Percentiles rank a stretch among this genome's conserved stretches.
Evolutionary conservation across 768 basidiomycete species (phyloP).

Genomic region (Pulveroboletus sp.): DNA sequence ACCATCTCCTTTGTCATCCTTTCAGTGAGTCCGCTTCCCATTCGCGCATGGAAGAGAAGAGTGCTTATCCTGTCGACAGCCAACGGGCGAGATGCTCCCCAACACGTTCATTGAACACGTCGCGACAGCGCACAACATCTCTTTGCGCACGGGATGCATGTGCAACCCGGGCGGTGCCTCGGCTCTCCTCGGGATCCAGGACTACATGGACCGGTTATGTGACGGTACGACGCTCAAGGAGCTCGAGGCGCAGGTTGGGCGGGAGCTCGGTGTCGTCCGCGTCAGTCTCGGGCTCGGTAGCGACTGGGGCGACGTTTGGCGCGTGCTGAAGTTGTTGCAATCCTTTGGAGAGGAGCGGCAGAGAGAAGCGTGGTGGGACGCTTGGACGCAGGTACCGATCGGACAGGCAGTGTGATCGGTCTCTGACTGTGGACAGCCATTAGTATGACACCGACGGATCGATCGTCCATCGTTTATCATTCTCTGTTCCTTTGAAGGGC

Average conservation of each 20-base stretch:
- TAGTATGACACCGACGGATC: too few species aligned
- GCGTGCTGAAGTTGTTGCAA: conserved; percentile 46
- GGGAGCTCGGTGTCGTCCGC: conserved; percentile 70
- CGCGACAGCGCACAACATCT: conserved; percentile 60
- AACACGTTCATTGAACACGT: conserved; percentile 72
- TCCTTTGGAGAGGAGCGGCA: conserved; percentile 40
- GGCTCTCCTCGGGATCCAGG: conserved; percentile 60
- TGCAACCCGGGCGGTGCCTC: conserved; percentile 85
- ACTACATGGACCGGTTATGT: conserved; percentile 59
- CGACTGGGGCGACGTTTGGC: conserved; percentile 72
- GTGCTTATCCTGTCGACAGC: conserved; percentile 34
- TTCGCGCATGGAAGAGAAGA: neutral
- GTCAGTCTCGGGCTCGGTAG: conserved; percentile 78
- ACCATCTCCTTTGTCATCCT: conserved; percentile 60
- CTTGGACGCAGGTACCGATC: conserved; percentile 31
- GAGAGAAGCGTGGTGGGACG: conserved; percentile 40
- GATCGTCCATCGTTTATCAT: too few species aligned
- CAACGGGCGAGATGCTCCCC: conserved; percentile 61
- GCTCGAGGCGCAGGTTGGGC: conserved; percentile 57
- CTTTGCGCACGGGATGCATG: conserved; percentile 81
- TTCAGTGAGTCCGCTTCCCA: conserved; percentile 41
- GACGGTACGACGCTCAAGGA: conserved; percentile 57
- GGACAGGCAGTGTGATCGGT: conserved; percentile 34
- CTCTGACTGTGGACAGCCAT: neutral
- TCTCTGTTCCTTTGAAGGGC: too few species aligned